Base-by-base conservation (phyloP, 1,284 basidiomycete species). In the Irpex rosettiformis region DNA sequence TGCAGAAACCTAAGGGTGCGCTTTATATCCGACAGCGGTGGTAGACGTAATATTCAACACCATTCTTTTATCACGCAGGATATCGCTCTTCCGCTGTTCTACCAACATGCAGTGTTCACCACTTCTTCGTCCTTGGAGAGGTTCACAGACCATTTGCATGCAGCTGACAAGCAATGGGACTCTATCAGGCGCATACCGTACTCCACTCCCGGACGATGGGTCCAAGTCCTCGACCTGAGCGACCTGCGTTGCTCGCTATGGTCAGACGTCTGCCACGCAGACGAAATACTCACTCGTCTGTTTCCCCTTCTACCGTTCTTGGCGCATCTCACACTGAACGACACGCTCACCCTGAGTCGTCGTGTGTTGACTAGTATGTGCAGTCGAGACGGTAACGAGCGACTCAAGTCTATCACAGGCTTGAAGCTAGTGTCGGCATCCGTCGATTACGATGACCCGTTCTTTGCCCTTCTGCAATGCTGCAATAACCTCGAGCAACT, bases 131-230 rank as follows among this genome's bases (percentile, higher is more conserved):
- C 79, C 7, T 74, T 94, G 28, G 77, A 82, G 57, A 77, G 75
- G 51, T 86, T 94, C 61, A 76, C 83, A 7, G 63, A 73, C 24
- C 77, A 76, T 24, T 77, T 94, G 3, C 73, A 78, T 58, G 64
- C 67, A 21, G 86, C 87, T 18, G 93, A 95, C 63, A 78, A 84
- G 65, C 83, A 81, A 67, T 94, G 93, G 93, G 91, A 93, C 65
- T 90, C 91, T 57, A 85, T 94, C 60, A 83, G 90, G 55, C 80
- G 91, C 47, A 92, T 92, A 66, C 89, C 89, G 0, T 89, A 88
- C 68, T 93, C 91, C 1, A 80, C 86, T 0, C 93, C 93, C 1
- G 93, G 92, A 25, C 82, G 93, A 67, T 94, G 91, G 88, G 83
- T 94, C 3, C 87, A 86, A 56, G 71, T 71, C 4, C 76, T 95